phyloP scores from a whole-genome alignment of 495 filamentous ascomycete genomes.

The Podospora appendiculata region DNA sequence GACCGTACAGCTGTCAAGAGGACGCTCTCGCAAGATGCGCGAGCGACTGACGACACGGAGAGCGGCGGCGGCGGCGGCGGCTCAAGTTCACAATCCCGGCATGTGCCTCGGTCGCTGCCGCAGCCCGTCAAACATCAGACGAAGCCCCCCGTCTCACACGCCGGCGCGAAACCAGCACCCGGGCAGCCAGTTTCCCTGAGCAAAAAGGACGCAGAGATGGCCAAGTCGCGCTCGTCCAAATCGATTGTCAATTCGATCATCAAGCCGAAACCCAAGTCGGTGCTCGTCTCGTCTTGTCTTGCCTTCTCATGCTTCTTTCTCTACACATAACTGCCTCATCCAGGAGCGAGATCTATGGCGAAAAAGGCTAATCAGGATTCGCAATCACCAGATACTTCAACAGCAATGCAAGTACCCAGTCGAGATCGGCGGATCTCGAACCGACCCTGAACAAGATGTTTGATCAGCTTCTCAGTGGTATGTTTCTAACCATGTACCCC shows the following conservation, averaged over 20 bases:
- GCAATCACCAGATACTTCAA: slow-evolving; percentile 6
- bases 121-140: background rate
- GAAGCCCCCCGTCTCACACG: background rate
- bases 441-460: slow-evolving; percentile 14
- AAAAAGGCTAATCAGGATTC: background rate
- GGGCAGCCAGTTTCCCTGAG: background rate
- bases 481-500: background rate
- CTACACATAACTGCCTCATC: background rate
- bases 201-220: slow-evolving; percentile 1
- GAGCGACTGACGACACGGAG: slow-evolving; percentile 17
- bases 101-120: background rate
- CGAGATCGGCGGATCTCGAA: background rate
- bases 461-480: slow-evolving; percentile 9
- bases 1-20: slow-evolving; percentile 8
- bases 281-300: background rate
- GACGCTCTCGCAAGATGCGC: background rate
- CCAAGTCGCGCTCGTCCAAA: slow-evolving; percentile 7
- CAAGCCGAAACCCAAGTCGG: slow-evolving; percentile 12
- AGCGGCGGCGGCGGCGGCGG: slow-evolving; percentile 12
- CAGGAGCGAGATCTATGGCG: background rate
- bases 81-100: background rate
- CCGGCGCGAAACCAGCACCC: background rate
- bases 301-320: background rate
- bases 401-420: background rate
- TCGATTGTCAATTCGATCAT: slow-evolving; percentile 1